Conservation (phyloP, 257 asterid species). For the Ajuga chamaepitys region DNA sequence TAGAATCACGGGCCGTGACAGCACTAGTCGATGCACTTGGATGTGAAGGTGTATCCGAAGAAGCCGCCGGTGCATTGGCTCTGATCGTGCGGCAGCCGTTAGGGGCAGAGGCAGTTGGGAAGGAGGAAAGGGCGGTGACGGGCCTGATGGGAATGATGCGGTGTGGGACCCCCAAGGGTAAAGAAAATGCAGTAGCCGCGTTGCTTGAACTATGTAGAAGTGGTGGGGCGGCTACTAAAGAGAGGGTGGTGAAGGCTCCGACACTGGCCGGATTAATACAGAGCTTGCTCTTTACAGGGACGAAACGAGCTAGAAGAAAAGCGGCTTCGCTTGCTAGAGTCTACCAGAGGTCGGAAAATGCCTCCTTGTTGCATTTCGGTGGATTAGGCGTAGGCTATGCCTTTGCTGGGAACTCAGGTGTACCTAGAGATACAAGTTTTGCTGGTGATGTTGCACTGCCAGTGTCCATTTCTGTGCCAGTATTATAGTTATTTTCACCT, state of each 20-base stretch:
- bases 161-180: slow-evolving; percentile 74
- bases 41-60: slow-evolving; percentile 66
- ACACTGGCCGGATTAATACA: slow-evolving; percentile 65
- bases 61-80: slow-evolving; percentile 91
- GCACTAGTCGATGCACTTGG: slow-evolving; percentile 60
- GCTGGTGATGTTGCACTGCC: slow-evolving; percentile 52
- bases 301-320: slow-evolving; percentile 85
- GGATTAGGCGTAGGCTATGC: slow-evolving; percentile 56
- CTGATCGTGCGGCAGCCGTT: slow-evolving; percentile 62
- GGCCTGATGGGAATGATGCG: slow-evolving; percentile 76
- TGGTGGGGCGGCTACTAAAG: slow-evolving; percentile 68
- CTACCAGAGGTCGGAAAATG: slow-evolving; percentile 63
- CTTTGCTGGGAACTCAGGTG: slow-evolving; percentile 44
- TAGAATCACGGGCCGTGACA: slow-evolving; percentile 65
- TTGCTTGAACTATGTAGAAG: slow-evolving; percentile 71
- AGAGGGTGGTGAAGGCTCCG: slow-evolving; percentile 73
- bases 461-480: slow-evolving; percentile 78
- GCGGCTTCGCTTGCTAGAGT: slow-evolving; percentile 91
- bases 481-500: slow-evolving; percentile 37
- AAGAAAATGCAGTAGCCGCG: slow-evolving; percentile 89
- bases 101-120: slow-evolving; percentile 74
- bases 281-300: slow-evolving; percentile 75
- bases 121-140: slow-evolving; percentile 53
- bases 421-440: slow-evolving; percentile 47
- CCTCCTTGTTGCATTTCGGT: slow-evolving; percentile 42